Evolutionary conservation across 2,329 filamentous ascomycete species (phyloP).

Genomic region (Apiospora saccharicola): DNA sequence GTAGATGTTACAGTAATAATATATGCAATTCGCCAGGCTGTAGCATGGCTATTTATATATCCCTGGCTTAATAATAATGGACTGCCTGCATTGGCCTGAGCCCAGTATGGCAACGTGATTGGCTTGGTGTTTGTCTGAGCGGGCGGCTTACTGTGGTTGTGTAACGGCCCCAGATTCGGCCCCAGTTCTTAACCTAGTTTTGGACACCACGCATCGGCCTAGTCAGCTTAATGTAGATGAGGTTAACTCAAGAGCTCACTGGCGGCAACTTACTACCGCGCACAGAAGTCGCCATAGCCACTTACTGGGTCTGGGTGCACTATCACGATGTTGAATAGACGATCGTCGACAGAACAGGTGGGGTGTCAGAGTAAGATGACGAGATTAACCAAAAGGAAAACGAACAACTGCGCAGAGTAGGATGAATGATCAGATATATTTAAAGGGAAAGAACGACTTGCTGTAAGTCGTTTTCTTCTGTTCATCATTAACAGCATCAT

Average conservation of each 20-base stretch:
- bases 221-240: neutral
- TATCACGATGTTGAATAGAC: neutral
- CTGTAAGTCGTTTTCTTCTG: neutral
- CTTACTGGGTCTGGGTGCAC: neutral
- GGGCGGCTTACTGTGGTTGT: neutral
- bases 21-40: neutral
- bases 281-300: neutral
- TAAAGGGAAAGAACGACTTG: neutral
- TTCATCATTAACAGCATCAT: neutral
- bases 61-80: neutral
- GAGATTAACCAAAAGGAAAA: neutral
- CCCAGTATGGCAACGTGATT: neutral
- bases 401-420: neutral
- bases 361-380: neutral
- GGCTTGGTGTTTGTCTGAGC: neutral
- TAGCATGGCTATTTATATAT: neutral
- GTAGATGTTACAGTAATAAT: neutral
- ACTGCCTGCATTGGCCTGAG: neutral
- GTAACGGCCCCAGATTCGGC: neutral
- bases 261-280: neutral
- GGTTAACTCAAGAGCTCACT: neutral
- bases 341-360: neutral
- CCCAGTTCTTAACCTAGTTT: neutral
- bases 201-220: neutral
- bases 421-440: neutral